Evolutionary conservation across 2,329 filamentous ascomycete species (phyloP).

Genomic region (Paracoccidioides brasiliensis): DNA sequence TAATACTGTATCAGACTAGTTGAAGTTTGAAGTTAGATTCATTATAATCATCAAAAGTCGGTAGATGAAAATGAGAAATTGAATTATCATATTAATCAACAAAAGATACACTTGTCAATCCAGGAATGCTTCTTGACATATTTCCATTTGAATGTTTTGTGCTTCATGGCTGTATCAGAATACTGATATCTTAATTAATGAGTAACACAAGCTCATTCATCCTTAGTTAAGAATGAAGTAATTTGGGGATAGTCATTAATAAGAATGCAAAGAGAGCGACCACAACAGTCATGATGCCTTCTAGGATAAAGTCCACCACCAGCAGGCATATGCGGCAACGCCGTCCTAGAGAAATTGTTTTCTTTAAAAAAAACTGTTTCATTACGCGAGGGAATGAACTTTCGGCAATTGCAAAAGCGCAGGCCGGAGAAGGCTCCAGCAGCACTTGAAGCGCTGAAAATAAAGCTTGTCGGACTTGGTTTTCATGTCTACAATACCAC

Average conservation of each 20-base stretch:
- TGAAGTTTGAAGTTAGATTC: neutral
- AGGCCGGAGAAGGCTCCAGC: conserved; percentile 42
- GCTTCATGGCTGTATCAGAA: conserved; percentile 15
- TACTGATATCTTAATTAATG: conserved; percentile 26
- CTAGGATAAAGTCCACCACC: conserved; percentile 40
- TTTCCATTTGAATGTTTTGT: conserved; percentile 25
- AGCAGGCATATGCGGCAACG: conserved; percentile 33
- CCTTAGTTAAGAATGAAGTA: conserved; percentile 29
- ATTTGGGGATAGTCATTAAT: conserved; percentile 36
- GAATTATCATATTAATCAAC: conserved; percentile 23
- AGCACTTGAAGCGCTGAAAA: conserved; percentile 37
- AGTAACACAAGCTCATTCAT: conserved; percentile 28
- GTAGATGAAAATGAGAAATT: neutral
- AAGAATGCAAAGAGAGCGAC: conserved; percentile 30
- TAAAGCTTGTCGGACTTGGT: conserved; percentile 33
- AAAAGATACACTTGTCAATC: conserved; percentile 33
- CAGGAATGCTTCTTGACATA: conserved; percentile 28
- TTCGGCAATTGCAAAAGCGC: conserved; percentile 37
- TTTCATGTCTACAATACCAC: conserved; percentile 34
- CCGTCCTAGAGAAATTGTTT: conserved; percentile 35
- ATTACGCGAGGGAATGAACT: conserved; percentile 7
- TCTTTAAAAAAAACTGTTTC: neutral
- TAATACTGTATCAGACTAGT: conserved; percentile 31
- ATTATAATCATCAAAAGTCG: too few relatives aligned
- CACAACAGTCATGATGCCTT: conserved; percentile 35